phyloP scores from a whole-genome alignment of 164 flowering plant genomes.

The Litsea cubeba region DNA sequence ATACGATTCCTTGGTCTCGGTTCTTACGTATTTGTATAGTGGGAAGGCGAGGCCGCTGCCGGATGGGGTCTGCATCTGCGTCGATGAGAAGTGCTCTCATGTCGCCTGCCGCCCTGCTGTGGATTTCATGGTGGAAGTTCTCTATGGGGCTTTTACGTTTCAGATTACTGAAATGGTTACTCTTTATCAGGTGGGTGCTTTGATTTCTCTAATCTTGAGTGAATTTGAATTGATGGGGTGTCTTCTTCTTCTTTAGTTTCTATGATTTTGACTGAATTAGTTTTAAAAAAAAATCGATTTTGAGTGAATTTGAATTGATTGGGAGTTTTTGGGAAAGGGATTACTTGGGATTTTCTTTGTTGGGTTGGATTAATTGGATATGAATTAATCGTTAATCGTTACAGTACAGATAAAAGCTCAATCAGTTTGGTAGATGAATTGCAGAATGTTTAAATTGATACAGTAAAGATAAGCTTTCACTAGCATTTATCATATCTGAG shows the following conservation, averaged over 20 bases:
- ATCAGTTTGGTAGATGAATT: no score
- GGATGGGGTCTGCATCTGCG: slow-evolving; percentile 52
- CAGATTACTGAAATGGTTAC: slow-evolving; percentile 58
- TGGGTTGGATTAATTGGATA: background rate
- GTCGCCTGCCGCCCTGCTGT: slow-evolving; percentile 62
- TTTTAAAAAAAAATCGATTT: no score
- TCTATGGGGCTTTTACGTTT: slow-evolving; percentile 56
- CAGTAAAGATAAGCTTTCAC: no score
- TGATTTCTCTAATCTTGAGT: background rate
- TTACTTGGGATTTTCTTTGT: background rate
- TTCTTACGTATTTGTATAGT: slow-evolving; percentile 61
- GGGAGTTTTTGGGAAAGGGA: no score
- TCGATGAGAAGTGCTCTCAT: slow-evolving; percentile 64
- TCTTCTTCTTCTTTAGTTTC: background rate
- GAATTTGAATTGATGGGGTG: background rate
- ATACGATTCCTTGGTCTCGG: slow-evolving; percentile 46
- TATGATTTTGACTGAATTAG: no score
- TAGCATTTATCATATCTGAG: no score
- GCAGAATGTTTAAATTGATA: no score
- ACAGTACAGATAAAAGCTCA: no score
- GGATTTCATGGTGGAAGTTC: slow-evolving; percentile 58
- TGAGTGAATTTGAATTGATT: background rate
- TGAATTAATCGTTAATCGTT: no score
- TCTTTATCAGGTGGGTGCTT: slow-evolving; percentile 55
- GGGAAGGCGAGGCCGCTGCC: slow-evolving; percentile 47